A percentile compares a stretch with the other conserved stretches of the same genome.
Conservation (phyloP, 305 asterid genomes). For the Fraxinus platypoda region DNA sequence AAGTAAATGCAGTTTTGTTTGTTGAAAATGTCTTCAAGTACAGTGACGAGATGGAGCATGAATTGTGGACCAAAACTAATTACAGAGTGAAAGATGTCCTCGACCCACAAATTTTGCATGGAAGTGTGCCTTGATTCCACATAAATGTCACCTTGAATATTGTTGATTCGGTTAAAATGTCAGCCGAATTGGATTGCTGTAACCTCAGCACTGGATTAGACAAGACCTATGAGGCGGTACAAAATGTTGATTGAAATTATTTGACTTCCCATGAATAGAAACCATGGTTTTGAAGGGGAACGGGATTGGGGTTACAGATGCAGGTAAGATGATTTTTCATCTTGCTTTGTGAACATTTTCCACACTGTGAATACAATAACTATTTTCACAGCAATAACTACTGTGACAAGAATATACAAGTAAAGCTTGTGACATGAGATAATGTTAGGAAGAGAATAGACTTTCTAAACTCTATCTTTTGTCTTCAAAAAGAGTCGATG, state of each 20-base stretch:
- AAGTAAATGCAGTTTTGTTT: background rate
- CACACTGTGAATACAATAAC: background rate
- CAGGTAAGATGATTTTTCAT: background rate
- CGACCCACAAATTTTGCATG: background rate
- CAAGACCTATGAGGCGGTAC: background rate
- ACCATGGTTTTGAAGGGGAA: background rate
- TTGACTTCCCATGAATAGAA: background rate
- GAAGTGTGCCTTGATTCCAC: background rate
- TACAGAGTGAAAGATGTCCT: background rate
- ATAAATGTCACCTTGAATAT: background rate
- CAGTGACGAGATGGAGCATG: background rate
- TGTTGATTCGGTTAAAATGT: background rate
- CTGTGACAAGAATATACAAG: background rate
- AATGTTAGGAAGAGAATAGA: background rate
- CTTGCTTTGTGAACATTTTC: background rate
- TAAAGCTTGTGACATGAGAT: background rate
- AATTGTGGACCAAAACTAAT: background rate
- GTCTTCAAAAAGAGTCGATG: background rate
- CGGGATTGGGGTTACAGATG: background rate
- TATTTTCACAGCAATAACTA: slow-evolving; percentile 8
- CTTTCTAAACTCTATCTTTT: background rate
- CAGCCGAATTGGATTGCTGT: background rate
- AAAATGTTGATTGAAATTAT: background rate
- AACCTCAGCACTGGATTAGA: background rate
- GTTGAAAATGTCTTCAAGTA: background rate